phyloP scores from a whole-genome alignment of 768 basidiomycete genomes.

The Auricularia sp. region DNA sequence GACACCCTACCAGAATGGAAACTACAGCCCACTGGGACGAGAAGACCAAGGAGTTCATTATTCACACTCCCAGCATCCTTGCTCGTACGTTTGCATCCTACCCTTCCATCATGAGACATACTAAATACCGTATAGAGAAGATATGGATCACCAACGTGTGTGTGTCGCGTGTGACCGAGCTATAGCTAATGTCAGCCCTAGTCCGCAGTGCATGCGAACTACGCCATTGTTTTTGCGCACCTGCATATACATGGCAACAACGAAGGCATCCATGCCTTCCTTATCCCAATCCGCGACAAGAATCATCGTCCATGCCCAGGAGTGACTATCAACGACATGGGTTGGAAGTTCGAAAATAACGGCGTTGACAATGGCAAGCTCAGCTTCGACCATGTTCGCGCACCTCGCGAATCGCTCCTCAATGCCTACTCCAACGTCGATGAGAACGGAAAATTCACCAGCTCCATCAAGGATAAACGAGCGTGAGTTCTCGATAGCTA shows the following conservation, averaged over 20 bases:
- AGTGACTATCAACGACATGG: neutral
- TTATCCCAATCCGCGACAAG: neutral
- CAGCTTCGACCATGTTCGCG: neutral
- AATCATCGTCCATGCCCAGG: neutral
- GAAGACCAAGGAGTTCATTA: neutral
- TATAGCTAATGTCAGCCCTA: neutral
- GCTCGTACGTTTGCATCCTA: neutral
- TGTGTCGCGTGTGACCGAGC: neutral
- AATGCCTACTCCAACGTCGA: neutral
- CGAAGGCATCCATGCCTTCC: slow-evolving; percentile 1
- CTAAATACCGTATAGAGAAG: neutral
- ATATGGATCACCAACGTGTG: neutral
- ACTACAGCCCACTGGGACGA: slow-evolving; percentile 1
- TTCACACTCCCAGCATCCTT: neutral
- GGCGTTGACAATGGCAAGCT: slow-evolving; percentile 1
- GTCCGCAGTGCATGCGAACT: neutral
- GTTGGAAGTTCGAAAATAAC: neutral
- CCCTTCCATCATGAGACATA: neutral
- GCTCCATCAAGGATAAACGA: neutral
- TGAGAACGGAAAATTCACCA: neutral
- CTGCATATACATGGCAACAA: neutral
- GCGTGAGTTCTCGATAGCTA: neutral
- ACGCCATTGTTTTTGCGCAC: neutral
- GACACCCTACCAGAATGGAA: neutral
- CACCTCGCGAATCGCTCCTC: neutral